A percentile compares a stretch with the other conserved stretches of the same genome.
Evolutionary conservation across 352 stramenopile species (phyloP).

Genomic region (Globisporangium cystogenes): DNA sequence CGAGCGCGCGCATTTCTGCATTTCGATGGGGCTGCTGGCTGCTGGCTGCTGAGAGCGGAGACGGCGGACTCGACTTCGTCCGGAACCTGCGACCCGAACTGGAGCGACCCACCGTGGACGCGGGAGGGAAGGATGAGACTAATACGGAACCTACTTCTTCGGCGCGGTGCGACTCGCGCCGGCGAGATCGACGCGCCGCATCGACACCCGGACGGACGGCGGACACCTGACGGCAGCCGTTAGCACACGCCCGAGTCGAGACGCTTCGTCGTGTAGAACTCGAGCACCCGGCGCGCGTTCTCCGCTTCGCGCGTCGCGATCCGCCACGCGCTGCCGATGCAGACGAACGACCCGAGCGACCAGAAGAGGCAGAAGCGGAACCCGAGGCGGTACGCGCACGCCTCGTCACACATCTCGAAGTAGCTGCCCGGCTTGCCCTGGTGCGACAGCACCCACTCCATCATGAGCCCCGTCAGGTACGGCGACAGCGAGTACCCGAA

Average conservation of each 20-base stretch:
- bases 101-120: background rate
- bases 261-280: constrained; percentile 39
- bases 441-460: constrained; percentile 73
- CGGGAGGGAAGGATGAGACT: background rate
- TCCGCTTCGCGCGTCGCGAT: constrained; percentile 45
- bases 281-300: constrained; percentile 47
- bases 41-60: background rate
- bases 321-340: constrained; percentile 53
- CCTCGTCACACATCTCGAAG: constrained; percentile 73
- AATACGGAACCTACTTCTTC: background rate
- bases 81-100: too few species aligned
- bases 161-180: too few species aligned
- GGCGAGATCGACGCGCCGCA: too few species aligned
- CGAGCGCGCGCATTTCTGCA: background rate
- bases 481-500: constrained; percentile 75
- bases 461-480: constrained; percentile 72
- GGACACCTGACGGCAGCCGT: background rate
- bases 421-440: constrained; percentile 53
- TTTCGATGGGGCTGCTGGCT: constrained; percentile 1
- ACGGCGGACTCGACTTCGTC: background rate
- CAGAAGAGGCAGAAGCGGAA: constrained; percentile 82
- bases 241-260: constrained; percentile 1
- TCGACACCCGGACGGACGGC: too few species aligned
- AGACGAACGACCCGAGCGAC: constrained; percentile 76
- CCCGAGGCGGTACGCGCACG: constrained; percentile 70